Base-by-base conservation (phyloP, 495 filamentous ascomycete species). In the Penicillium taxi region DNA sequence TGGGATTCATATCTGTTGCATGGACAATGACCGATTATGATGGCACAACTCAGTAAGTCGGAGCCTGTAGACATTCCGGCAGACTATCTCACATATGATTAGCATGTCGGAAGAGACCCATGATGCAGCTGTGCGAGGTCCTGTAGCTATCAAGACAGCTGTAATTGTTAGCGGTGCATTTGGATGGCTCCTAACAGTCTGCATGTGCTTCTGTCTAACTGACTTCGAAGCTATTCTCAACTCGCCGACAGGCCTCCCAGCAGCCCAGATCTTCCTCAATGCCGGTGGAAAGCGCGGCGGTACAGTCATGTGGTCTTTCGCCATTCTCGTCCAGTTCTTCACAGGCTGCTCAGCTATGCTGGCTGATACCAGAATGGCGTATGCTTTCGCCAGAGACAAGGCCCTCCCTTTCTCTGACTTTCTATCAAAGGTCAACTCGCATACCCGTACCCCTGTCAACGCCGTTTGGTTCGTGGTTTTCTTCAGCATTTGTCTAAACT, bases 21-120 rank as follows among this genome's bases (percentile, higher is more conserved):
- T 85, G 80, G 80, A 80, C 75, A 8, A 83, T 84, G 80, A 84
- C 80, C 11, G 80, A 84, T 48, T 84, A 84, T 43, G 80, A 84
- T 48, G 80, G 76, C 18, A 84, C 80, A 1, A 82, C 80, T 11
- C 80, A 84, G 73, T 78, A 48, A 54, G 68, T 18, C 17, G 16
- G 20, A 15, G n/a, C n/a, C 26, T 6, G 14, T 20, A 20, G 14
- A 18, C 20, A 30, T 6, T 11, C n/a, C 24, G 11, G 25, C 21
- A 2, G 15, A 12, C 12, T 9, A 23, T 35, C 29, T 37, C 7
- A 22, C 25, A 29, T 3, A 26, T 23, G 5, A 9, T 16, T 26
- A 77, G 73, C 43, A 82, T 84, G 76, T 81, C 79, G 3, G 80
- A 84, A 58, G 80, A 84, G 57, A 82, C 78, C 17, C 78, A 82